Percentiles rank a stretch among this genome's conserved stretches.
Conservation (phyloP, 768 basidiomycete species). For the Fistulinella prunicolor region DNA sequence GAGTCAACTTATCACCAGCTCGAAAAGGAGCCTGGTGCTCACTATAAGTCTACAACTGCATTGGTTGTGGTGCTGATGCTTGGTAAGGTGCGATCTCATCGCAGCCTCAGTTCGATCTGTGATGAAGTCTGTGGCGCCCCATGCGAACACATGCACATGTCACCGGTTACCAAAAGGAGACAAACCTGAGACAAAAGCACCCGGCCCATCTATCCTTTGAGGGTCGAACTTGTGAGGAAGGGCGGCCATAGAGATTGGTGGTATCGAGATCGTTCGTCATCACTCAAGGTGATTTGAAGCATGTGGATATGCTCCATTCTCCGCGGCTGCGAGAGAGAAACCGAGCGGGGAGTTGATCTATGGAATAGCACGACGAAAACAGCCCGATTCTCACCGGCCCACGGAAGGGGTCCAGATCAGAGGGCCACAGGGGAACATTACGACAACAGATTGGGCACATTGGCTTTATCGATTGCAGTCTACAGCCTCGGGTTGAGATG, state of each 20-base stretch:
- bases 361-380: background rate
- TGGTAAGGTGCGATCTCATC: constrained; percentile 4
- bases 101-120: background rate
- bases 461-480: background rate
- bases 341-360: background rate
- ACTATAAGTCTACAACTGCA: background rate
- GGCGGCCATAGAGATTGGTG: background rate
- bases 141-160: background rate
- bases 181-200: constrained; percentile 5
- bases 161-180: constrained; percentile 1
- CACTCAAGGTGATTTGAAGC: background rate
- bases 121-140: background rate
- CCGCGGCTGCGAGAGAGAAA: background rate
- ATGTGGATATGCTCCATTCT: background rate
- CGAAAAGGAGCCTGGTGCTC: background rate
- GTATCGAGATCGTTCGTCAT: constrained; percentile 6
- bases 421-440: background rate
- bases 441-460: background rate
- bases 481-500: background rate
- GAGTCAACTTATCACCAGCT: background rate
- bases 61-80: background rate
- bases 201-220: constrained; percentile 12
- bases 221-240: background rate
- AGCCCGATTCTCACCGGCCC: background rate
- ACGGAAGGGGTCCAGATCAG: background rate